These are phyloP conservation scores for Pseudogymnoascus sp. DNA, from an alignment of 2,329 filamentous ascomycete genomes.

Conservation along the genomic window DNA sequence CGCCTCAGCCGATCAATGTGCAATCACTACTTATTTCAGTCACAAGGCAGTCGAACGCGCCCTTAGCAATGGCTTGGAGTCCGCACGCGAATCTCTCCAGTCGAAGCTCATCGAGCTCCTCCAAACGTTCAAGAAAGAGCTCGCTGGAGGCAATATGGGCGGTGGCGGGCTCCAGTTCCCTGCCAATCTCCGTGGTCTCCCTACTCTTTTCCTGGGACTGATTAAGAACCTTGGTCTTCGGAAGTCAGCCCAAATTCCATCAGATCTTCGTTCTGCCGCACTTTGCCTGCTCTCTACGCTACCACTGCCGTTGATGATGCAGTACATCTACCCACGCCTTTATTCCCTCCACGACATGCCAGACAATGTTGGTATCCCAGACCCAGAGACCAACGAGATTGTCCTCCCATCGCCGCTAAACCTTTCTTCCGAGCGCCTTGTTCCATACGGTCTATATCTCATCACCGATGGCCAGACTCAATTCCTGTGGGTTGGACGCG, in stretches of 20 bases:
- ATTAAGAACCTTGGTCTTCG: conserved; percentile 94
- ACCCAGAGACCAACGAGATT: conserved; percentile 81
- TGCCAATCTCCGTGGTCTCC: conserved; percentile 79
- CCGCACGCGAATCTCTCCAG: conserved; percentile 83
- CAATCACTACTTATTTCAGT: conserved; percentile 88
- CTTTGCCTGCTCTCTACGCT: conserved; percentile 91
- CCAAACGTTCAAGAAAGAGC: conserved; percentile 92
- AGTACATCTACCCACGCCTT: conserved; percentile 81
- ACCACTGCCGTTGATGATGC: conserved; percentile 79
- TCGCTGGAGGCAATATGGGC: conserved; percentile 91
- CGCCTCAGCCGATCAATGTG: conserved; percentile 87
- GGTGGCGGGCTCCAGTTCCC: conserved; percentile 88
- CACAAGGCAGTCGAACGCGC: conserved; percentile 95
- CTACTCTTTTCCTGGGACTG: conserved; percentile 82
- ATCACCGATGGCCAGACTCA: conserved; percentile 97
- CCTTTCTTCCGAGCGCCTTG: conserved; percentile 78
- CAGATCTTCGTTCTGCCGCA: conserved; percentile 86
- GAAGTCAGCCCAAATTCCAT: conserved; percentile 88
- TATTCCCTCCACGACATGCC: conserved; percentile 96
- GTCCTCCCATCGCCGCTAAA: conserved; percentile 78
- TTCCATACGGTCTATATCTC: conserved; percentile 85
- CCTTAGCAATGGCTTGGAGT: conserved; percentile 77
- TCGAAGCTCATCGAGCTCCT: conserved; percentile 87
- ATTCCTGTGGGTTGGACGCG: conserved; percentile 92
- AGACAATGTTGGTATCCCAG: conserved; percentile 78